A percentile compares a stretch with the other conserved stretches of the same genome.
Evolutionary conservation across 176 grass and related monocot genomes (phyloP).

Genomic region (Oryza longistaminata): DNA sequence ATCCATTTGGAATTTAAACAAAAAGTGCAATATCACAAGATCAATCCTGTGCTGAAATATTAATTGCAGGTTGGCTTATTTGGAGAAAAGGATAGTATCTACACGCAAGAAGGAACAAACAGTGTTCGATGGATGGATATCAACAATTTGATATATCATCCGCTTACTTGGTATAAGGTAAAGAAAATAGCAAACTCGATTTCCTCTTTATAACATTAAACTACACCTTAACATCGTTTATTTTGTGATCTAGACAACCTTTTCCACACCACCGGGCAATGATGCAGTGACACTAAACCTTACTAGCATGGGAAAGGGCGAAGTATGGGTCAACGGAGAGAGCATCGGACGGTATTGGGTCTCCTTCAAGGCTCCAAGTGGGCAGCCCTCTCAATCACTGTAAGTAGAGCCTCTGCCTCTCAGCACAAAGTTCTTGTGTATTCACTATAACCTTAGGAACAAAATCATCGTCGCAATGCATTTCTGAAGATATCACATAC

Average conservation of each 20-base stretch:
- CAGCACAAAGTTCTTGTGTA: neutral
- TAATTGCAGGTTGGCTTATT: slow-evolving; percentile 68
- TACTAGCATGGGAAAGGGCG: slow-evolving; percentile 83
- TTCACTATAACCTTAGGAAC: neutral
- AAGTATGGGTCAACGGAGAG: slow-evolving; percentile 88
- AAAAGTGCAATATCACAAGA: neutral
- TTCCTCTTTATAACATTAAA: neutral
- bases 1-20: neutral
- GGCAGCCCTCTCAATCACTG: slow-evolving; percentile 70
- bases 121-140: slow-evolving; percentile 50
- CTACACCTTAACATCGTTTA: neutral
- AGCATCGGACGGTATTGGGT: slow-evolving; percentile 91
- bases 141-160: slow-evolving; percentile 43
- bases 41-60: slow-evolving; percentile 3
- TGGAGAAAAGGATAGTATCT: slow-evolving; percentile 60
- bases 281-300: slow-evolving; percentile 75
- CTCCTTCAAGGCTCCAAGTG: slow-evolving; percentile 62
- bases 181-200: neutral
- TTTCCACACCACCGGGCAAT: slow-evolving; percentile 57
- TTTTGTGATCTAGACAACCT: slow-evolving; percentile 60
- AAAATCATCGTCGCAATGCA: neutral
- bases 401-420: slow-evolving; percentile 24
- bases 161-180: slow-evolving; percentile 88
- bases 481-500: slow-evolving; percentile 80
- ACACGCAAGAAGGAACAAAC: slow-evolving; percentile 47